Conservation (phyloP, 176 grass and related monocot genomes). For the Triticum urartu region DNA sequence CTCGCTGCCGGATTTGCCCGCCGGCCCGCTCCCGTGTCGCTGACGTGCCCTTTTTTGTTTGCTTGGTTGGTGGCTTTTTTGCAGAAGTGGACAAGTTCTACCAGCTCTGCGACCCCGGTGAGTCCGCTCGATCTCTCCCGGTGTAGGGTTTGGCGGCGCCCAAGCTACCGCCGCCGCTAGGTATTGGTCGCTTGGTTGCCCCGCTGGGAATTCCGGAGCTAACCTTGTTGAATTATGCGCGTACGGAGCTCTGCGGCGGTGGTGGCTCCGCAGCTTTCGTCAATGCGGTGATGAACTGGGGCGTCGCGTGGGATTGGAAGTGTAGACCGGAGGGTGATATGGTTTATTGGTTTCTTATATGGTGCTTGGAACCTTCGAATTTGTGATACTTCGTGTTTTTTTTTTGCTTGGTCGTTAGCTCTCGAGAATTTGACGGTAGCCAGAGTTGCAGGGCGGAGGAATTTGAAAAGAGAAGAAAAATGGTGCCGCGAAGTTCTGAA, state of each 20-base stretch:
- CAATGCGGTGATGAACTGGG: background rate
- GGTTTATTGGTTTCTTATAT: background rate
- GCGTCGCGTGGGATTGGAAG: constrained; percentile 8
- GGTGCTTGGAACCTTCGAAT: constrained; percentile 4
- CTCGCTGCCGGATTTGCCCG: constrained; percentile 2
- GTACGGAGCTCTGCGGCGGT: background rate
- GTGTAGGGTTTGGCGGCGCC: constrained; percentile 28
- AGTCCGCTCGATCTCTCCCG: constrained; percentile 49
- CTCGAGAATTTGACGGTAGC: background rate
- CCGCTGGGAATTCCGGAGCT: constrained; percentile 12
- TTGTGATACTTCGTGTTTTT: background rate
- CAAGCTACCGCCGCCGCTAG: constrained; percentile 6
- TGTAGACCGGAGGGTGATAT: background rate
- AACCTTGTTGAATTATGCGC: constrained; percentile 24
- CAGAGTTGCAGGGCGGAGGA: background rate
- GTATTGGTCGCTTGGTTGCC: background rate
- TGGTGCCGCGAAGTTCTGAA: background rate
- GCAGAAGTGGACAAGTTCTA: constrained; percentile 96
- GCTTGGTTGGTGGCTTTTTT: constrained; percentile 19
- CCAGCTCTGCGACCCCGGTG: constrained; percentile 91
- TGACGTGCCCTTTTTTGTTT: constrained; percentile 18
- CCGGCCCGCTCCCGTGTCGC: background rate
- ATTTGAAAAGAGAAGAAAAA: background rate
- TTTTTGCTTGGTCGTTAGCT: background rate
- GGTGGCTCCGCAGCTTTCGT: constrained; percentile 3